Evolutionary conservation across 2,329 filamentous ascomycete species (phyloP), one percentile per base, ranked within the genome.

Genomic region (Drechslera avenae): DNA sequence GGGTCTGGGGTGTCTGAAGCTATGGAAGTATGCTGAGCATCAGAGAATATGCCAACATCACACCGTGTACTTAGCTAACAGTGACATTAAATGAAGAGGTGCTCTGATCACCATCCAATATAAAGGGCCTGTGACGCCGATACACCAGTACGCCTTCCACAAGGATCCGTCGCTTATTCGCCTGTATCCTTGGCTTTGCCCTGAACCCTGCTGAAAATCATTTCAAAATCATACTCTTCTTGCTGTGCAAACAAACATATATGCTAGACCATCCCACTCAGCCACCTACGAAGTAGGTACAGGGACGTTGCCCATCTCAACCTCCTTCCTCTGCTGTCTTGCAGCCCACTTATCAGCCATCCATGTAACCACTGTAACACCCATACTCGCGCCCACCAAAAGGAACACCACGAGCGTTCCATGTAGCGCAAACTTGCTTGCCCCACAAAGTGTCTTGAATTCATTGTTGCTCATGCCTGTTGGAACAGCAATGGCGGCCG

Each of bases 371-470:
- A 73, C 59, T 7, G 63, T 68, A 31, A 72, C 23, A 16, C 51
- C 67, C 59, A 72, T 66, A 41, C 66, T 69, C 5, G 54, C 52
- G 23, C 61, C 54, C 19, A 79, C 69, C 36, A 78, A 39, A 35
- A 78, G 41, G 52, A 78, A 75, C 14, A 75, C 62, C 0, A 73
- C 66, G 17, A 79, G 69, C 0, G 74, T 75, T 17, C 74, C 73
- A 56, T 75, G 78, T 35, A 76, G 71, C 12, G 77, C 74, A 63
- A 79, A 79, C 56, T 71, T 72, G 41, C 74, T 77, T 56, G 79
- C 69, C 7, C 64, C 57, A 57, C 77, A 79, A 18, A 79, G 49
- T 0, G 60, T 59, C 12, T 57, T 61, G 52, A 78, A 79, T 14
- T 65, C 60, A 23, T 50, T 55, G 53, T 75, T 75, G 18, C 69